phyloP scores from a whole-genome alignment of 768 basidiomycete species.

The Galerina sulciceps region DNA sequence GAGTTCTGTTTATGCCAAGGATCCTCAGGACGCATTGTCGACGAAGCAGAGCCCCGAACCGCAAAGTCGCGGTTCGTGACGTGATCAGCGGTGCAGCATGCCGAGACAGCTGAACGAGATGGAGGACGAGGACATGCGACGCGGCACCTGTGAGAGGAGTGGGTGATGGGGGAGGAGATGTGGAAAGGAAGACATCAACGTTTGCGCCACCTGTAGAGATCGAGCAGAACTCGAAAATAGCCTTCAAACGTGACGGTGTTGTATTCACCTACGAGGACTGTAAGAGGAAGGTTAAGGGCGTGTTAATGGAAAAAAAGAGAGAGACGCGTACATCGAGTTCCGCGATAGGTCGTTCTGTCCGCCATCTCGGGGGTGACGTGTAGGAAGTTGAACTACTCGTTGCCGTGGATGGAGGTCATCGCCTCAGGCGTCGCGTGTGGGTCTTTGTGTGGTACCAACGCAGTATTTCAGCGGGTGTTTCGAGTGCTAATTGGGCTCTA shows the following conservation, averaged over 20 bases:
- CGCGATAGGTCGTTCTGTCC: slow-evolving; percentile 82
- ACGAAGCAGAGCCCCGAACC: no score
- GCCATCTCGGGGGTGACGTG: slow-evolving; percentile 91
- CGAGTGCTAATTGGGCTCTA: no score
- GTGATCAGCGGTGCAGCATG: no score
- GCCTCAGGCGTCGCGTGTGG: slow-evolving; percentile 70
- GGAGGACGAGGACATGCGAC: no score
- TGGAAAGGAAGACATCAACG: no score
- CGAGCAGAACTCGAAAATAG: slow-evolving; percentile 94
- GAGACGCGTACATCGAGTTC: slow-evolving; percentile 76
- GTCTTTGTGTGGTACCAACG: slow-evolving; percentile 59
- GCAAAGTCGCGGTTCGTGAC: no score
- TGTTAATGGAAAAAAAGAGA: not conserved
- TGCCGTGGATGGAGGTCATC: slow-evolving; percentile 96
- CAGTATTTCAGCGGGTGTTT: no score
- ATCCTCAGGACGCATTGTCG: no score
- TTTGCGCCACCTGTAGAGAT: slow-evolving; percentile 97
- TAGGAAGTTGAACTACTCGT: slow-evolving; percentile 96
- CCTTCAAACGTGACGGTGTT: slow-evolving; percentile 98
- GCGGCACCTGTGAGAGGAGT: no score
- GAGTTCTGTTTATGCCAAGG: no score
- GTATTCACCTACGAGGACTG: slow-evolving; percentile 76
- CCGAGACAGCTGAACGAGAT: no score
- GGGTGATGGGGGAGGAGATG: no score
- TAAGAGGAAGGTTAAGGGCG: not conserved